Evolutionary conservation across 306 rosid species (phyloP).

Genomic region (Vigna mungo): DNA sequence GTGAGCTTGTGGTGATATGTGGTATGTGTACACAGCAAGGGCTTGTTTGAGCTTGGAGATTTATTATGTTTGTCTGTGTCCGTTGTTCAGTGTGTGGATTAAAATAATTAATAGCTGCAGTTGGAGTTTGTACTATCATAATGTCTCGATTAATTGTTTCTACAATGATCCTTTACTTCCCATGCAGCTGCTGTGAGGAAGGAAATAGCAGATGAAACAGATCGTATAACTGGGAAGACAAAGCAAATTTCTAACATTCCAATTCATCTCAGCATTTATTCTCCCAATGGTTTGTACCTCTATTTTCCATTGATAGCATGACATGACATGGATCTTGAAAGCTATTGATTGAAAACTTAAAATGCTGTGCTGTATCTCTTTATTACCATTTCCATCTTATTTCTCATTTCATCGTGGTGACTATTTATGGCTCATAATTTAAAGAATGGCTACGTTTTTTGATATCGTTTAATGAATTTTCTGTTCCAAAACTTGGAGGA

Average conservation of each 20-base stretch:
- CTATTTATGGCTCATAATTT: background rate
- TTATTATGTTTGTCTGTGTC: constrained; percentile 21
- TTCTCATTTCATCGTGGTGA: background rate
- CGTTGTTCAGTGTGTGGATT: constrained; percentile 16
- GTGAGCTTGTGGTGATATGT: constrained; percentile 8
- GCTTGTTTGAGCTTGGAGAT: background rate
- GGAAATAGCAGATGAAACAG: constrained; percentile 97
- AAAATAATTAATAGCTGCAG: constrained; percentile 21
- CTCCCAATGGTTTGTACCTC: constrained; percentile 85
- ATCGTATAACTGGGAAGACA: constrained; percentile 92
- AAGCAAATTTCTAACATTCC: constrained; percentile 92
- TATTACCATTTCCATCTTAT: background rate
- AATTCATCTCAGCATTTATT: constrained; percentile 97
- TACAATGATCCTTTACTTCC: constrained; percentile 31
- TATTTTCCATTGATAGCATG: constrained; percentile 27
- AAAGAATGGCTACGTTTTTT: background rate
- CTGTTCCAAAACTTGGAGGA: background rate
- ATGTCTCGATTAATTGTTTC: constrained; percentile 20
- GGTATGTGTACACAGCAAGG: background rate
- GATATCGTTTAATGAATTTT: background rate
- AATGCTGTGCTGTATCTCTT: background rate
- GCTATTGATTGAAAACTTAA: constrained; percentile 18
- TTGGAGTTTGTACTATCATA: background rate
- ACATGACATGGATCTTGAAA: constrained; percentile 29
- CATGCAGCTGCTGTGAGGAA: constrained; percentile 86